A percentile compares a stretch with the other conserved stretches of the same genome.
Conservation (phyloP, 495 filamentous ascomycete species). For the Wilcoxina mikolae region DNA sequence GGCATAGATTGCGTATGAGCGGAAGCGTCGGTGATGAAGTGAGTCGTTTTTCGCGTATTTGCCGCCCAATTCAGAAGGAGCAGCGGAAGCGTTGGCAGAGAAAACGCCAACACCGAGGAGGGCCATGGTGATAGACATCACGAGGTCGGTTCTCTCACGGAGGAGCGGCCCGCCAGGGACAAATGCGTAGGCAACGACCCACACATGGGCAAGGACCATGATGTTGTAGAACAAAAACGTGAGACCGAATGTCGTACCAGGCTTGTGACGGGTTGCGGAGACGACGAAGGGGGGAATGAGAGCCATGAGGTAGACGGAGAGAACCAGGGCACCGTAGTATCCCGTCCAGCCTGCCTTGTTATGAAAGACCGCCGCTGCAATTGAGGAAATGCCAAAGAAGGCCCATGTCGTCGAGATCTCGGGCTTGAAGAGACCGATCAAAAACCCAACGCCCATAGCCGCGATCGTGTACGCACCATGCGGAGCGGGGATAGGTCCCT, state of each 20-base stretch:
- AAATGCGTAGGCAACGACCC: slow-evolving; percentile 98
- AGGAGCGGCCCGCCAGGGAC: slow-evolving; percentile 92
- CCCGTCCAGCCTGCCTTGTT: slow-evolving; percentile 60
- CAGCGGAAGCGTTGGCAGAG: slow-evolving; percentile 37
- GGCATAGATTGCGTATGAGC: slow-evolving; percentile 56
- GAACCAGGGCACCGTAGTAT: slow-evolving; percentile 65
- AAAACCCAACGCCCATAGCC: slow-evolving; percentile 72
- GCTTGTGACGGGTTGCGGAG: slow-evolving; percentile 57
- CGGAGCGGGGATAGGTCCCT: slow-evolving; percentile 74
- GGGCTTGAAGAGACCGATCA: slow-evolving; percentile 59
- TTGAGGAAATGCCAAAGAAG: slow-evolving; percentile 56
- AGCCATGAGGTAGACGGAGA: slow-evolving; percentile 73
- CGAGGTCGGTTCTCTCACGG: slow-evolving; percentile 87
- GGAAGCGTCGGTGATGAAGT: slow-evolving; percentile 40
- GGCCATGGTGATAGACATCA: slow-evolving; percentile 76
- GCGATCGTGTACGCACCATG: slow-evolving; percentile 75
- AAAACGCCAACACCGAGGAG: slow-evolving; percentile 76
- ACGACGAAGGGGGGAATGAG: slow-evolving; percentile 59
- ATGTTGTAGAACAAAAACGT: slow-evolving; percentile 84
- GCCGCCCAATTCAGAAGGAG: slow-evolving; percentile 27
- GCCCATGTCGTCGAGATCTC: slow-evolving; percentile 63
- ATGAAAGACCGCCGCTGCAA: slow-evolving; percentile 63
- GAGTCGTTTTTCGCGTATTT: slow-evolving; percentile 37
- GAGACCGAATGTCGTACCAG: slow-evolving; percentile 65
- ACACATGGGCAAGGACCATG: slow-evolving; percentile 84